These are phyloP conservation scores for Starmerella bombi DNA, from an alignment of 805 yeast genomes.

Conservation along the genomic window DNA sequence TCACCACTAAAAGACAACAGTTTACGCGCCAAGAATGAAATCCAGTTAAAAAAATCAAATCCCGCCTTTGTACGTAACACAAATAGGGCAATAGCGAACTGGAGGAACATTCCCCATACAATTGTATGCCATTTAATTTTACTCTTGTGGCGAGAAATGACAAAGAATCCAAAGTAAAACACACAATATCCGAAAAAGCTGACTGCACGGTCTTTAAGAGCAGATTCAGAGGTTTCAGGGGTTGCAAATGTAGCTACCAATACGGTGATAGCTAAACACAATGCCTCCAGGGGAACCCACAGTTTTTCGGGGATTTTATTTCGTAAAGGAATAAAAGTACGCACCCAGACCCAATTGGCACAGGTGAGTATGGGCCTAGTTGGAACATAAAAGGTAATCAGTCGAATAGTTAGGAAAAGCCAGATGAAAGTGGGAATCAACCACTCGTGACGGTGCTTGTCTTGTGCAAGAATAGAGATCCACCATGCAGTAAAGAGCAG, in stretches of 20 bases:
- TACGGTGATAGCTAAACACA: constrained; percentile 35
- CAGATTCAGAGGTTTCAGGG: constrained; percentile 36
- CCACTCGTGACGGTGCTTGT: constrained; percentile 40
- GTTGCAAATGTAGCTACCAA: constrained; percentile 42
- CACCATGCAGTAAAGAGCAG: constrained; percentile 43
- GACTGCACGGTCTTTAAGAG: constrained; percentile 40
- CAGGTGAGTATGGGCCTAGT: constrained; percentile 24
- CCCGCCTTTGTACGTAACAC: constrained; percentile 49
- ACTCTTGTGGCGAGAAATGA: constrained; percentile 35
- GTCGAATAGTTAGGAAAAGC: constrained; percentile 38
- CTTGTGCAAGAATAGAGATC: constrained; percentile 41
- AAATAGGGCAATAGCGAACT: constrained; percentile 45
- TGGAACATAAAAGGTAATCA: constrained; percentile 40
- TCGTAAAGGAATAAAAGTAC: constrained; percentile 23
- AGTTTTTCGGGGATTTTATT: constrained; percentile 32
- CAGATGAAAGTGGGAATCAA: constrained; percentile 45
- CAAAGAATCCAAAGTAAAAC: constrained; percentile 33
- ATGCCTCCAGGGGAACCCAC: constrained; percentile 35
- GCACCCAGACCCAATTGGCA: constrained; percentile 26
- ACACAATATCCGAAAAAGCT: constrained; percentile 45
- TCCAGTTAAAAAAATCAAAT: constrained; percentile 48
- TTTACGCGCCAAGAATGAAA: constrained; percentile 43
- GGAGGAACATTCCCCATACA: constrained; percentile 46
- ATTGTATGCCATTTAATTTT: constrained; percentile 47
- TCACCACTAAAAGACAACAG: constrained; percentile 44